Evolutionary conservation across 352 stramenopile genomes (phyloP).

Genomic region (Globisporangium acanthophoron): DNA sequence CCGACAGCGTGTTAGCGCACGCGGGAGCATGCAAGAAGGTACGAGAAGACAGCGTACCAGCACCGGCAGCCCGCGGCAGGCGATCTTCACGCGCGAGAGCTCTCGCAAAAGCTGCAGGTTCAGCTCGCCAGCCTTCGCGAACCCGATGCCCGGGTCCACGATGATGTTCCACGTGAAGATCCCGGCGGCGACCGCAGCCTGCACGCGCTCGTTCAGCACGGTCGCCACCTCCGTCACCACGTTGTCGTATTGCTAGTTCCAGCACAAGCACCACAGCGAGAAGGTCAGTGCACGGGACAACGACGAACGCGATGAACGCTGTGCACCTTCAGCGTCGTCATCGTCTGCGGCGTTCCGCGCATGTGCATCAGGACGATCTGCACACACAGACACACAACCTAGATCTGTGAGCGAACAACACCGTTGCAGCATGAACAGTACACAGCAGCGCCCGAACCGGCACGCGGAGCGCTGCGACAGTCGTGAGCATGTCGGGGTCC

Average conservation of each 20-base stretch:
- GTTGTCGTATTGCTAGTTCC: slow-evolving; percentile 81
- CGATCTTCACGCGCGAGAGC: slow-evolving; percentile 44
- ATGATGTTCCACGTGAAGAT: slow-evolving; percentile 94
- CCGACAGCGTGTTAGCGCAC: background rate
- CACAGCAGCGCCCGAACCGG: slow-evolving; percentile 29
- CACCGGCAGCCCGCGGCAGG: slow-evolving; percentile 44
- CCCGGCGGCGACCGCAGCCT: slow-evolving; percentile 72
- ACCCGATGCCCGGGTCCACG: slow-evolving; percentile 97
- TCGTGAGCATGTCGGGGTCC: slow-evolving; percentile 90
- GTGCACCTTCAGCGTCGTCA: slow-evolving; percentile 80
- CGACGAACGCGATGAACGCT: too few species aligned
- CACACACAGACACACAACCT: background rate
- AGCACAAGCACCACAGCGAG: background rate
- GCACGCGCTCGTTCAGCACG: slow-evolving; percentile 71
- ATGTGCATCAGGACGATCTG: slow-evolving; percentile 97
- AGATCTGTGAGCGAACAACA: background rate
- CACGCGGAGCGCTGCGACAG: slow-evolving; percentile 82
- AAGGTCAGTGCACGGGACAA: too few species aligned
- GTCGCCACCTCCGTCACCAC: slow-evolving; percentile 86
- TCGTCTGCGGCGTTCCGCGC: slow-evolving; percentile 94
- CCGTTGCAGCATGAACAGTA: background rate
- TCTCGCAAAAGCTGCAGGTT: slow-evolving; percentile 91
- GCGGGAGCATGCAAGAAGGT: background rate
- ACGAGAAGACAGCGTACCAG: slow-evolving; percentile 25
- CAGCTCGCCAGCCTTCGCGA: slow-evolving; percentile 92